phyloP scores from a whole-genome alignment of 768 basidiomycete genomes.

The Lentinula sp. region DNA sequence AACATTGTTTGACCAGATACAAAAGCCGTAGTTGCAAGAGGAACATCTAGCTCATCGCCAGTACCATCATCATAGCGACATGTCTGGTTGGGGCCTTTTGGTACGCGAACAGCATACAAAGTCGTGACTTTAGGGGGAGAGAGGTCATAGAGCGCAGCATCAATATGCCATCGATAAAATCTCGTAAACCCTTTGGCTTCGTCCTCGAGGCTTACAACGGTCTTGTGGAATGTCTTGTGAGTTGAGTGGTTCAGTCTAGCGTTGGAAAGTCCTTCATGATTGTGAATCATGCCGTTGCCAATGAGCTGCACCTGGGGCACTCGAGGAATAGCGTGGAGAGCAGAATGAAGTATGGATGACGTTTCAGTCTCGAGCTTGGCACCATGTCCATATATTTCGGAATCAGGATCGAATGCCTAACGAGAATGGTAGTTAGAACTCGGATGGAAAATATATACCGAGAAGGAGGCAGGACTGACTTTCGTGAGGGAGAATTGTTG shows the following conservation, averaged over 20 bases:
- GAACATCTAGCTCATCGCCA: slow-evolving; percentile 58
- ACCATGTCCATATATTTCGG: slow-evolving; percentile 46
- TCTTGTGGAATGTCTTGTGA: slow-evolving; percentile 54
- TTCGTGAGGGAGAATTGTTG: slow-evolving; percentile 52
- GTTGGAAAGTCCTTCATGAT: slow-evolving; percentile 46
- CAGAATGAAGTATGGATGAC: slow-evolving; percentile 51
- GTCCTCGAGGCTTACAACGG: slow-evolving; percentile 39
- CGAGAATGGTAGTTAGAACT: background rate
- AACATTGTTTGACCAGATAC: slow-evolving; percentile 48
- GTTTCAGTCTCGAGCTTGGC: slow-evolving; percentile 44
- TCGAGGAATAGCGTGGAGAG: slow-evolving; percentile 50
- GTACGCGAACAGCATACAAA: slow-evolving; percentile 44
- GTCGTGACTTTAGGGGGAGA: slow-evolving; percentile 48
- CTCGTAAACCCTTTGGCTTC: slow-evolving; percentile 41
- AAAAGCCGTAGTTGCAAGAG: slow-evolving; percentile 62
- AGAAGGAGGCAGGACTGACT: slow-evolving; percentile 17
- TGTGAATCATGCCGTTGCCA: slow-evolving; percentile 46
- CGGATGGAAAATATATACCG: background rate
- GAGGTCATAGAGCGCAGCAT: slow-evolving; percentile 44
- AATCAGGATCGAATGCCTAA: slow-evolving; percentile 45
- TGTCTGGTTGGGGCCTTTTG: slow-evolving; percentile 43
- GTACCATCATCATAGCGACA: slow-evolving; percentile 63
- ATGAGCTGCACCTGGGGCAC: slow-evolving; percentile 44
- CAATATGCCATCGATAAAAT: slow-evolving; percentile 59
- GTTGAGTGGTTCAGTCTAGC: slow-evolving; percentile 50